These are phyloP conservation scores for Penicillium sp. DNA, from an alignment of 2,329 filamentous ascomycete genomes.

Conservation along the genomic window DNA sequence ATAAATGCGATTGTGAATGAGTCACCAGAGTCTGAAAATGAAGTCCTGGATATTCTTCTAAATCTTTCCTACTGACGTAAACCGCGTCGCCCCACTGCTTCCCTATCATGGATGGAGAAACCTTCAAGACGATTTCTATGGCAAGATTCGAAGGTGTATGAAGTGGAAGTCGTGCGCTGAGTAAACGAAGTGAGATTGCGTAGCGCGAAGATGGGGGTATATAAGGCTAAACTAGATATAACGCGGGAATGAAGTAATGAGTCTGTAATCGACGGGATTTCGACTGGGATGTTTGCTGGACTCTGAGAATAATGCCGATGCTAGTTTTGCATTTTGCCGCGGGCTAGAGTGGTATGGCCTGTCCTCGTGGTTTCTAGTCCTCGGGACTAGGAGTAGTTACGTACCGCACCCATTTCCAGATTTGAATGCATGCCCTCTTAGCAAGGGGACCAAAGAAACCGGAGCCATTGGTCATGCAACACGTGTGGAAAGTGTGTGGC, in stretches of 20 bases:
- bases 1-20: conserved; percentile 8
- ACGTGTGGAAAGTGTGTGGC: too few relatives aligned
- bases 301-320: not conserved
- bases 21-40: conserved; percentile 18
- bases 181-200: not conserved
- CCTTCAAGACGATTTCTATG: too few relatives aligned
- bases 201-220: not conserved
- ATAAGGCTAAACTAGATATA: not conserved
- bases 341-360: too few relatives aligned
- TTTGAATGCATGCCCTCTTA: not conserved
- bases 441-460: too few relatives aligned
- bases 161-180: too few relatives aligned
- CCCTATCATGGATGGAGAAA: not conserved
- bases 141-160: too few relatives aligned
- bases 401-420: too few relatives aligned
- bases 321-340: too few relatives aligned
- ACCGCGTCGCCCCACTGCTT: not conserved
- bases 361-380: not conserved
- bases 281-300: not conserved
- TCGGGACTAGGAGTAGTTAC: not conserved
- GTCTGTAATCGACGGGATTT: not conserved
- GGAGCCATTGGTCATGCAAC: not conserved
- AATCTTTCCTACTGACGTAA: not conserved
- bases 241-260: not conserved
- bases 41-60: conserved; percentile 10